A percentile compares a stretch with the other conserved stretches of the same genome.
Evolutionary conservation across 2,329 filamentous ascomycete species (phyloP).

Genomic region (Epichloe gansuensis): DNA sequence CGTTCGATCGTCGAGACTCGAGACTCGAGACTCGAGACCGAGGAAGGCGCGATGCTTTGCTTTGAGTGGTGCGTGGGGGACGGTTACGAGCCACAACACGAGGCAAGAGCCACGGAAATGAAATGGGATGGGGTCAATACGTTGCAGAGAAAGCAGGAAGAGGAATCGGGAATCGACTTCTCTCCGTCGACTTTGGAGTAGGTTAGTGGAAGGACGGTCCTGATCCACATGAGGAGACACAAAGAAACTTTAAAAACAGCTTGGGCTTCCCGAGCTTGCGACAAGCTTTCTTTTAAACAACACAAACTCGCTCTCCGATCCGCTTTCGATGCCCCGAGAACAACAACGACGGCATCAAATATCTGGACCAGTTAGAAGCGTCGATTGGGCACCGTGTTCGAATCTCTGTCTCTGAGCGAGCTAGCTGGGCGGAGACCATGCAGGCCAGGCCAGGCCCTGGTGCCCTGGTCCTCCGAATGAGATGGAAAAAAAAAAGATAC

Average conservation of each 20-base stretch:
- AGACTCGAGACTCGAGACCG: neutral
- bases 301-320: neutral
- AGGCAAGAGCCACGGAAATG: neutral
- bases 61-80: neutral
- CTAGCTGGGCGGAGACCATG: neutral
- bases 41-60: neutral
- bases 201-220: neutral
- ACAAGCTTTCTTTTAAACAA: conserved; percentile 1
- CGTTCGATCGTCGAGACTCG: neutral
- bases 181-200: no score
- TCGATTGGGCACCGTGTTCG: conserved; percentile 8
- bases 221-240: neutral
- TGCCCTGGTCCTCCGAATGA: neutral
- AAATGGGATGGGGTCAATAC: neutral
- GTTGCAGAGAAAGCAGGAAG: no score
- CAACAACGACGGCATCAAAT: neutral
- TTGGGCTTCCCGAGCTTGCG: neutral
- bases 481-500: no score
- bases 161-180: no score
- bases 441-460: neutral
- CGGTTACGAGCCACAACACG: no score
- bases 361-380: conserved; percentile 10
- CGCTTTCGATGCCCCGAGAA: conserved; percentile 9
- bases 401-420: conserved; percentile 7
- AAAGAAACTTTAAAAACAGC: neutral